phyloP scores from a whole-genome alignment of 352 stramenopile genomes.

The Phytophthora podocarpi region DNA sequence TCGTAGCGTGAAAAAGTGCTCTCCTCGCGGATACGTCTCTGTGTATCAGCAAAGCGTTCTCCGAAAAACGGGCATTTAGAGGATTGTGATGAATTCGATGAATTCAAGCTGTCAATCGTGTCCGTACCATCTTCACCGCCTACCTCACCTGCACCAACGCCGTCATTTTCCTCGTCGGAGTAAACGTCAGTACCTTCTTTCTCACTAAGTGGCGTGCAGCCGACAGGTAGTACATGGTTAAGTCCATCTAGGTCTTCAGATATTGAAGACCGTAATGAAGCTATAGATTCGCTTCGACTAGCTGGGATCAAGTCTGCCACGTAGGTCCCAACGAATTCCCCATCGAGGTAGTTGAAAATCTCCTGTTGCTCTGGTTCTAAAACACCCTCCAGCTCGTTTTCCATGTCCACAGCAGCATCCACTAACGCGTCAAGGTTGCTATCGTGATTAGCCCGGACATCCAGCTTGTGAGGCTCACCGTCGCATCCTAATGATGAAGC shows the following conservation, averaged over 20 bases:
- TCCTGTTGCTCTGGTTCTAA: conserved; percentile 41
- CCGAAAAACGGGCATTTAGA: conserved; percentile 52
- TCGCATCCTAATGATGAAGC: conserved; percentile 26
- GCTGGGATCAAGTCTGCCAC: conserved; percentile 45
- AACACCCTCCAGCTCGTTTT: conserved; percentile 3
- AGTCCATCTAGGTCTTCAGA: conserved; percentile 44
- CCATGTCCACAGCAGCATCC: conserved; percentile 30
- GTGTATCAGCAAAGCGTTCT: conserved; percentile 92
- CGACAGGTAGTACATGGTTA: conserved; percentile 25
- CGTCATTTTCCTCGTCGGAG: conserved; percentile 37
- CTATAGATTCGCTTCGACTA: conserved; percentile 17
- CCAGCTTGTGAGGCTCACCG: conserved; percentile 2
- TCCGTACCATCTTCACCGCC: conserved; percentile 13
- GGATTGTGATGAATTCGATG: conserved; percentile 11
- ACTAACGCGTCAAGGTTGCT: conserved; percentile 21
- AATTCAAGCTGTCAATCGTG: conserved; percentile 28
- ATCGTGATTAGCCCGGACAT: not conserved
- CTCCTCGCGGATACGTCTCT: conserved; percentile 75
- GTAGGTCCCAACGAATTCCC: conserved; percentile 51
- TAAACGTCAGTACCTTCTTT: conserved; percentile 20
- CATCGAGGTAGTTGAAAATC: conserved; percentile 61
- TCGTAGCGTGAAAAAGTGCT: conserved; percentile 69
- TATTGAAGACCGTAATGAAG: conserved; percentile 29
- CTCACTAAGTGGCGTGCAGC: conserved; percentile 28
- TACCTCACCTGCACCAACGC: conserved; percentile 16